Conservation (phyloP, 495 filamentous ascomycete genomes). For the Penicillium coprophilum region DNA sequence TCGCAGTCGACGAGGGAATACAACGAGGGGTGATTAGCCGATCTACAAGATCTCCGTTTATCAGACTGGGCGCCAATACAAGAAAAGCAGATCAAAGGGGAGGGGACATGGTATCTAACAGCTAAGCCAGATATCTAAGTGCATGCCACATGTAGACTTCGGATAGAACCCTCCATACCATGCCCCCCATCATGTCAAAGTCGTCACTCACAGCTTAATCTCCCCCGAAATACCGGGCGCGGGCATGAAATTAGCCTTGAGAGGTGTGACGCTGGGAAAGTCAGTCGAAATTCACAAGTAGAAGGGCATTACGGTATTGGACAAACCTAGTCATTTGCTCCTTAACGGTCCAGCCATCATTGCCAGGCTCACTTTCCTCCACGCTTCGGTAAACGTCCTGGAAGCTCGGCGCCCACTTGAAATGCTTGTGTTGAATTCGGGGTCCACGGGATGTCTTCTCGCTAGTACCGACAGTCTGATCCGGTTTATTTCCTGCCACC, state of each 20-base stretch:
- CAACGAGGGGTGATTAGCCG: slow-evolving; percentile 45
- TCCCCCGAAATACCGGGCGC: slow-evolving; percentile 66
- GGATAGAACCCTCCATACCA: slow-evolving; percentile 20
- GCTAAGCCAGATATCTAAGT: slow-evolving; percentile 34
- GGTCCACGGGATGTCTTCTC: slow-evolving; percentile 18
- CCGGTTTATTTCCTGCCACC: slow-evolving; percentile 36
- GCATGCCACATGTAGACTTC: slow-evolving; percentile 31
- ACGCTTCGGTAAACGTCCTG: slow-evolving; percentile 82
- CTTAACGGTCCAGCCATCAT: slow-evolving; percentile 92
- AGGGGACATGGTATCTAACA: slow-evolving; percentile 28
- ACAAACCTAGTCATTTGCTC: slow-evolving; percentile 84
- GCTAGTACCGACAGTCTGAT: slow-evolving; percentile 6
- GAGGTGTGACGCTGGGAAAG: slow-evolving; percentile 71
- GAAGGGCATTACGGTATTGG: not conserved
- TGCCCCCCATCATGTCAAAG: slow-evolving; percentile 26
- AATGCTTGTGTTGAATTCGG: slow-evolving; percentile 73
- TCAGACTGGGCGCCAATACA: slow-evolving; percentile 31
- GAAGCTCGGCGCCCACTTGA: slow-evolving; percentile 90
- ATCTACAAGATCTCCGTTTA: slow-evolving; percentile 41
- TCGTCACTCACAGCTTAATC: slow-evolving; percentile 82
- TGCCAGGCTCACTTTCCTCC: slow-evolving; percentile 74
- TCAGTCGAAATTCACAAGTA: slow-evolving; percentile 14
- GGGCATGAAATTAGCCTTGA: slow-evolving; percentile 92
- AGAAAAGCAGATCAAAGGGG: slow-evolving; percentile 18
- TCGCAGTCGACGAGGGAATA: slow-evolving; percentile 81